phyloP scores from a whole-genome alignment of 2,329 filamentous ascomycete genomes.

The Aureobasidium sp. region DNA sequence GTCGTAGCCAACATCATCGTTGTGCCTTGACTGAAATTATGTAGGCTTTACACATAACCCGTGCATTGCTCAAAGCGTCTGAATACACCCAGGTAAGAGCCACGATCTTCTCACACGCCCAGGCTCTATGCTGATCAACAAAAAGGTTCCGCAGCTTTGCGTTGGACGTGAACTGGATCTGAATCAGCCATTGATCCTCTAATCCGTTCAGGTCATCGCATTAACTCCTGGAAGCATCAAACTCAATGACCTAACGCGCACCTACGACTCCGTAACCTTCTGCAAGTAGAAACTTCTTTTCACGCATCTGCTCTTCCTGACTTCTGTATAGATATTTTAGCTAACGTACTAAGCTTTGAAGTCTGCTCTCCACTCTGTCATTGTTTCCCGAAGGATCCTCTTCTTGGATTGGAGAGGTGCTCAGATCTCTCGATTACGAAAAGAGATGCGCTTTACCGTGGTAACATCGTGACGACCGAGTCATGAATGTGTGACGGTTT shows the following conservation, averaged over 20 bases:
- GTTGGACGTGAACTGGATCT: constrained; percentile 37
- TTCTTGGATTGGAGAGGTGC: not conserved
- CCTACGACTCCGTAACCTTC: not conserved
- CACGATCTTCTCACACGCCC: too few species aligned
- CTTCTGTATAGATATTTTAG: too few species aligned
- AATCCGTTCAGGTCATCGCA: not conserved
- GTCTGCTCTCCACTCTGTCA: not conserved
- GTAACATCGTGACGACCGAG: too few species aligned
- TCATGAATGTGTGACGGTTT: too few species aligned
- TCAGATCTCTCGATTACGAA: not conserved
- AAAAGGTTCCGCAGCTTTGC: constrained; percentile 39
- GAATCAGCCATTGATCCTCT: constrained; percentile 21
- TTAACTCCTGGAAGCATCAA: not conserved
- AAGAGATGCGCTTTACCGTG: too few species aligned
- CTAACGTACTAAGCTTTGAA: not conserved
- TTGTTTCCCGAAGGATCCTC: not conserved
- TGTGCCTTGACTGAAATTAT: constrained; percentile 25
- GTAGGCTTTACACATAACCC: constrained; percentile 30
- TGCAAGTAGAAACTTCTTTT: not conserved
- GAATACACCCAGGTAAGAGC: constrained; percentile 25
- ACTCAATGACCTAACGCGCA: not conserved
- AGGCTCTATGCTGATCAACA: not conserved
- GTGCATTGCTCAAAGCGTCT: constrained; percentile 3
- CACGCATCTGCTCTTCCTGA: too few species aligned
- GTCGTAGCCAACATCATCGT: constrained; percentile 24